These are phyloP conservation scores for Cephalotrichum gorgonifer DNA, from an alignment of 2,329 filamentous ascomycete species.

Conservation along the genomic window DNA sequence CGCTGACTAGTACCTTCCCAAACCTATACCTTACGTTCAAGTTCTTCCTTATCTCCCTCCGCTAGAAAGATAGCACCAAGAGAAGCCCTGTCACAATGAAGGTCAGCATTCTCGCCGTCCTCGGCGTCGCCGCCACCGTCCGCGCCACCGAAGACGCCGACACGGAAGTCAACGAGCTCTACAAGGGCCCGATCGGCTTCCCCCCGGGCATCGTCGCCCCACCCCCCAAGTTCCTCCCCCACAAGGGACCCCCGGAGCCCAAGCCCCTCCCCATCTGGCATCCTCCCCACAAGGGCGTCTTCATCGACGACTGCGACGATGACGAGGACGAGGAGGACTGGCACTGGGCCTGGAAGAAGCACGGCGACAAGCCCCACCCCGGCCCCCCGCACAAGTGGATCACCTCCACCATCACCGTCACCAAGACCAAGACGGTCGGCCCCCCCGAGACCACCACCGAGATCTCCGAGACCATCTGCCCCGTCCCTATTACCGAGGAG, in stretches of 20 bases:
- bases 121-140: slow-evolving; percentile 10
- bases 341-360: slow-evolving; percentile 25
- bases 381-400: slow-evolving; percentile 22
- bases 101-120: slow-evolving; percentile 8
- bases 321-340: slow-evolving; percentile 16
- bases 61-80: background rate
- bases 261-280: slow-evolving; percentile 21
- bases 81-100: slow-evolving; percentile 8
- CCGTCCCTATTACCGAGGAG: slow-evolving; percentile 20
- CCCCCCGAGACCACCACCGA: slow-evolving; percentile 26
- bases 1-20: slow-evolving; percentile 4
- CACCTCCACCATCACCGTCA: slow-evolving; percentile 29
- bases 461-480: slow-evolving; percentile 32
- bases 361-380: slow-evolving; percentile 12
- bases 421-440: slow-evolving; percentile 25
- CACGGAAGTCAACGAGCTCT: slow-evolving; percentile 1
- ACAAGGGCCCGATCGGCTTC: slow-evolving; percentile 11
- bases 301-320: slow-evolving; percentile 25
- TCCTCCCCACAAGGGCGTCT: slow-evolving; percentile 22
- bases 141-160: slow-evolving; percentile 3
- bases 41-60: background rate
- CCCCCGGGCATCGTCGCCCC: slow-evolving; percentile 12
- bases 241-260: slow-evolving; percentile 12
- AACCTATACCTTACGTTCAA: background rate
- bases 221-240: slow-evolving; percentile 8